Evolutionary conservation across 257 asterid species (phyloP).

Genomic region (Solanum sitiens): DNA sequence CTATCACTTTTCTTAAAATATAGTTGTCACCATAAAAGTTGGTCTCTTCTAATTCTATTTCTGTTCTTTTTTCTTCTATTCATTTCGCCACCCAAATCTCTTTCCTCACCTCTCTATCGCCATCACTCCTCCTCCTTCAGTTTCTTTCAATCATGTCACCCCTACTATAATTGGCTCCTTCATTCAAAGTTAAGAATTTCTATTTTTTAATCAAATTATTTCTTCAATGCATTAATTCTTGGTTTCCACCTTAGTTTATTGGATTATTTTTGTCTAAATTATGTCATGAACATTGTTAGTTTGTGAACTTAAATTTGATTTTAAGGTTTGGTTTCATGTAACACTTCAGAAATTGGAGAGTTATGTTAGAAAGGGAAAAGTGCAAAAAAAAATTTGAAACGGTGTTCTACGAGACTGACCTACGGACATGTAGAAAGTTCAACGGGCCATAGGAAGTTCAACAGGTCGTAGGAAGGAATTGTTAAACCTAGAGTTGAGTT

Average conservation of each 20-base stretch:
- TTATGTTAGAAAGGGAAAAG: not conserved
- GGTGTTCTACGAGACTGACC: not conserved
- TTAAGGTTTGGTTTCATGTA: not conserved
- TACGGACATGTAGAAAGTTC: no score
- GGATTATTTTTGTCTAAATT: no score
- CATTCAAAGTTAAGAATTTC: not conserved
- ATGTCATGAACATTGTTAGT: not conserved
- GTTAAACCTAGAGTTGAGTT: not conserved
- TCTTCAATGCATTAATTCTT: not conserved
- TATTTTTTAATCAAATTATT: not conserved
- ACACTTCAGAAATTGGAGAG: not conserved
- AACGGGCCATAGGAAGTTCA: not conserved
- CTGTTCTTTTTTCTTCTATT: not conserved
- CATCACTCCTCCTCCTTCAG: not conserved
- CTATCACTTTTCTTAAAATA: no score
- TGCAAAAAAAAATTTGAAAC: not conserved
- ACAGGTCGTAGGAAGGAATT: not conserved
- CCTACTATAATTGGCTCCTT: not conserved
- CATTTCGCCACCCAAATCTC: not conserved
- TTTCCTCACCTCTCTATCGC: not conserved
- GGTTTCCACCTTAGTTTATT: not conserved
- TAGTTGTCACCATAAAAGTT: not conserved
- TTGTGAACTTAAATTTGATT: not conserved
- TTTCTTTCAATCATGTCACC: not conserved
- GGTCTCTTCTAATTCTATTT: not conserved